phyloP scores from a whole-genome alignment of 192 early-diverging fungal genomes.

The Linnemannia elongata region DNA sequence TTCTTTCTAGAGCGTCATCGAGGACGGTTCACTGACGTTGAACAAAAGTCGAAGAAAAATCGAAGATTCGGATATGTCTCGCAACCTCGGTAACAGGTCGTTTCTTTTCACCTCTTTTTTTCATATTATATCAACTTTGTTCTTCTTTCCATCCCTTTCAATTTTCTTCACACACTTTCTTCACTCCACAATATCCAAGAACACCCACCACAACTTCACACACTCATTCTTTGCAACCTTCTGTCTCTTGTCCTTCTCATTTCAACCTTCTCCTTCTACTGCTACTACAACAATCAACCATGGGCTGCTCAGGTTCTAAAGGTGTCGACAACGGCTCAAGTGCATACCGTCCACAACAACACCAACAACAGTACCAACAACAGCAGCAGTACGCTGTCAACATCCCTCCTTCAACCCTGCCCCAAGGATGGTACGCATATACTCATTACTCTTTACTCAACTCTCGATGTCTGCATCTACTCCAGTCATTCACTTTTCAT shows the following conservation, averaged over 20 bases:
- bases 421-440: conserved; percentile 41
- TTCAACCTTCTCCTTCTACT: not conserved
- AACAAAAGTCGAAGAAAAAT: not conserved
- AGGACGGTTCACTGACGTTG: no score
- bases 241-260: not conserved
- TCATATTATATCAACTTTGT: no score
- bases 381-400: conserved; percentile 27
- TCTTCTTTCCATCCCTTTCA: not conserved
- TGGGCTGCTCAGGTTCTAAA: conserved; percentile 42
- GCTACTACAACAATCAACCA: not conserved
- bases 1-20: not conserved
- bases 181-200: not conserved
- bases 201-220: not conserved
- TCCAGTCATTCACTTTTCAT: not conserved
- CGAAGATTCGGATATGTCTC: not conserved
- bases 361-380: conserved; percentile 14
- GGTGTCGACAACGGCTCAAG: not conserved
- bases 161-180: not conserved
- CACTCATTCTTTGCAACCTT: not conserved
- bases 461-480: not conserved
- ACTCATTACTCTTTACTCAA: not conserved
- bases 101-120: not conserved
- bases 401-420: conserved; percentile 47
- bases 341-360: not conserved
- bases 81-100: not conserved